These are phyloP conservation scores for Hordeum vulgare DNA, from an alignment of 176 grass and related monocot species.

Conservation along the genomic window MorexV3_pseudomolecules_assembly NC_058521.1:438450680-438451179, in stretches of 20 bases:
- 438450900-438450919: slow-evolving; percentile 45
- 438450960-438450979: slow-evolving; percentile 61
- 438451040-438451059: slow-evolving; percentile 53
- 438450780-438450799: slow-evolving; percentile 20
- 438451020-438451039: slow-evolving; percentile 75
- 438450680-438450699: slow-evolving; percentile 30
- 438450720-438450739: slow-evolving; percentile 24
- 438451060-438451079: slow-evolving; percentile 81
- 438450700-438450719: slow-evolving; percentile 66
- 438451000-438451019: slow-evolving; percentile 89
- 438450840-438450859: slow-evolving; percentile 56
- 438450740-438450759: slow-evolving; percentile 49
- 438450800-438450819: slow-evolving; percentile 20
- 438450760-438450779: slow-evolving; percentile 38
- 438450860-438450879: slow-evolving; percentile 94
- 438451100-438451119: slow-evolving; percentile 78
- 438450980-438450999: slow-evolving; percentile 57
- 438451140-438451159: slow-evolving; percentile 85
- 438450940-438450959: slow-evolving; percentile 92
- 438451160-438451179: slow-evolving; percentile 79
- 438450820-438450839: slow-evolving; percentile 41
- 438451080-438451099: slow-evolving; percentile 67
- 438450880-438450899: slow-evolving; percentile 84
- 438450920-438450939: slow-evolving; percentile 80
- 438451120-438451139: slow-evolving; percentile 78